Percentiles rank a stretch among this genome's conserved stretches.
These are phyloP conservation scores for Neurospora pannonica DNA, from an alignment of 495 filamentous ascomycete genomes.

Conservation along the genomic window DNA sequence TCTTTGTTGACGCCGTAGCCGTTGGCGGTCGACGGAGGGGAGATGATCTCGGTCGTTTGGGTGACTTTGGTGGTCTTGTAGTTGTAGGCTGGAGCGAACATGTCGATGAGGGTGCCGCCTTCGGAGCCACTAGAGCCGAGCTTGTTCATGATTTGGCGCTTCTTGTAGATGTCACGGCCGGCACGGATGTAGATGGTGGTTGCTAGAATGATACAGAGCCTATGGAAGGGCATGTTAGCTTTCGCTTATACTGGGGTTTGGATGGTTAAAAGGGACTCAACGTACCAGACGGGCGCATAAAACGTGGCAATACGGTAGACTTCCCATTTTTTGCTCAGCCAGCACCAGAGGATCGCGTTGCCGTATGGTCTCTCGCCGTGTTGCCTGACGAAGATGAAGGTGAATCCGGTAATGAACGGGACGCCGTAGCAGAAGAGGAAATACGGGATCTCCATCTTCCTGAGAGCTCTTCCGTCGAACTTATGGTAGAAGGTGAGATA, in stretches of 20 bases:
- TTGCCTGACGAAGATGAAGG: constrained; percentile 52
- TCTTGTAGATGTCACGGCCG: constrained; percentile 59
- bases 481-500: constrained; percentile 77
- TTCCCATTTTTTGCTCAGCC: constrained; percentile 58
- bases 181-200: constrained; percentile 65
- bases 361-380: constrained; percentile 56
- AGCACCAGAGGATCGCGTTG: constrained; percentile 78
- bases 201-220: constrained; percentile 57
- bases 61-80: constrained; percentile 50
- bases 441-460: constrained; percentile 64
- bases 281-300: constrained; percentile 74
- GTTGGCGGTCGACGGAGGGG: constrained; percentile 12
- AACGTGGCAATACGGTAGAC: constrained; percentile 66
- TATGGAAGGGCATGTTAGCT: constrained; percentile 8
- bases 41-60: constrained; percentile 35
- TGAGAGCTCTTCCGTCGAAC: constrained; percentile 57
- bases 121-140: constrained; percentile 19
- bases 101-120: constrained; percentile 13
- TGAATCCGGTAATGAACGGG: constrained; percentile 59
- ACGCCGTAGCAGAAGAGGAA: constrained; percentile 64
- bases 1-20: constrained; percentile 4
- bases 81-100: constrained; percentile 30
- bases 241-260: neutral
- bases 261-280: neutral
- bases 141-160: constrained; percentile 36